phyloP scores from a whole-genome alignment of 1,139 yeast species.

The Yamadazyma sp. region DNA sequence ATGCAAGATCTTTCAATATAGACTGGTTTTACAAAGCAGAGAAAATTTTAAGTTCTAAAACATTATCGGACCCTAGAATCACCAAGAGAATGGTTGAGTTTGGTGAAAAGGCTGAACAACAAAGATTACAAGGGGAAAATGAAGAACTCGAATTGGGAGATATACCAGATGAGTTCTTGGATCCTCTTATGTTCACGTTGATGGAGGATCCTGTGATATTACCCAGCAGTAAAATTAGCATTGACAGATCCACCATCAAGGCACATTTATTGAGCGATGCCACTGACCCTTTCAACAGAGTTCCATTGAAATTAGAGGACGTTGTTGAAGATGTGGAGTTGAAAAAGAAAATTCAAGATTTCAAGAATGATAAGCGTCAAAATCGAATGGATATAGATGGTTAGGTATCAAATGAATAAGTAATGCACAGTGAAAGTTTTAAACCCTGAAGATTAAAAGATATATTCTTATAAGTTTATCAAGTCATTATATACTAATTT shows the following conservation, averaged over 20 bases:
- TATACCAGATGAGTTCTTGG: slow-evolving; percentile 93
- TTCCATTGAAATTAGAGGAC: slow-evolving; percentile 86
- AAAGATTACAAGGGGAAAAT: slow-evolving; percentile 64
- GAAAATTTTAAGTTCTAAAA: slow-evolving; percentile 58
- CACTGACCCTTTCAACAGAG: slow-evolving; percentile 95
- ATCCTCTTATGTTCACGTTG: slow-evolving; percentile 91
- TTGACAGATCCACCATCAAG: slow-evolving; percentile 89
- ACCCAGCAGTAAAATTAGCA: slow-evolving; percentile 80
- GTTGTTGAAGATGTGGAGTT: slow-evolving; percentile 75
- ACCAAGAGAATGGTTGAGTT: slow-evolving; percentile 54
- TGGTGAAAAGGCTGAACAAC: slow-evolving; percentile 61
- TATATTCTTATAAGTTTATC: slow-evolving; percentile 7
- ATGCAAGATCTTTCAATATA: slow-evolving; percentile 79
- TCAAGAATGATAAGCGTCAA: slow-evolving; percentile 39
- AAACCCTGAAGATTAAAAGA: slow-evolving; percentile 9
- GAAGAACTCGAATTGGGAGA: slow-evolving; percentile 91
- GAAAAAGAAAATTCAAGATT: slow-evolving; percentile 58
- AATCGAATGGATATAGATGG: slow-evolving; percentile 14
- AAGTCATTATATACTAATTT: slow-evolving; percentile 11
- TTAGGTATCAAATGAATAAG: background rate
- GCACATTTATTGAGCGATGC: slow-evolving; percentile 92
- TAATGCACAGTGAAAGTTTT: too few relatives aligned
- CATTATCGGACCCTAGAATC: slow-evolving; percentile 52
- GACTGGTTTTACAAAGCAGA: slow-evolving; percentile 70
- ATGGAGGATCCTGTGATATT: slow-evolving; percentile 95